phyloP scores from a whole-genome alignment of 345 rosid species.

The Salix udensis region DNA sequence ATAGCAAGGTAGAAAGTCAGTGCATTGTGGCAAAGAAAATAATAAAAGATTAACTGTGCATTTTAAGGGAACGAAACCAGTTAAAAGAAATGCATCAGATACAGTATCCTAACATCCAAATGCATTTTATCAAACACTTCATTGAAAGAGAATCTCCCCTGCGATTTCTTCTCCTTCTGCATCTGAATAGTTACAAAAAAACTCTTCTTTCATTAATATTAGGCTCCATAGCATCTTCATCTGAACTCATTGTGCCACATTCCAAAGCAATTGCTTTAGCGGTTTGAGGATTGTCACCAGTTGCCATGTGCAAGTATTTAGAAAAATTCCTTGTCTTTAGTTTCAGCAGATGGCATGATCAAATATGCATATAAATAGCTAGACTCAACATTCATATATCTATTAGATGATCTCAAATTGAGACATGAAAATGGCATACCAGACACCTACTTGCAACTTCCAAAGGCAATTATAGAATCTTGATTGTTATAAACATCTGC shows the following conservation, averaged over 20 bases:
- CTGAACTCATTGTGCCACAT: conserved; percentile 26
- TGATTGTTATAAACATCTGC: too few relatives aligned
- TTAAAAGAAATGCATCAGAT: background rate
- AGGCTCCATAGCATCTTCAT: conserved; percentile 32
- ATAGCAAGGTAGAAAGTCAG: background rate
- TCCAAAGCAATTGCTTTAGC: conserved; percentile 40
- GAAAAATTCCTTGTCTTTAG: background rate
- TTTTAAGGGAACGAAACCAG: background rate
- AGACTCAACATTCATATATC: background rate
- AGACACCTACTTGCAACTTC: too few relatives aligned
- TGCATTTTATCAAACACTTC: background rate
- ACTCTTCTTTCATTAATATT: conserved; percentile 26
- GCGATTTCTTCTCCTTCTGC: conserved; percentile 22
- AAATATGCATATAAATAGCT: background rate
- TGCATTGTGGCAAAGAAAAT: background rate
- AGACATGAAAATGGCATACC: background rate
- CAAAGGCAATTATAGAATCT: too few relatives aligned
- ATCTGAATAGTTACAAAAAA: conserved; percentile 18
- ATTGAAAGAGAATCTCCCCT: conserved; percentile 1
- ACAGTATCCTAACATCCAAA: background rate
- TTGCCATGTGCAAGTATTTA: conserved; percentile 29
- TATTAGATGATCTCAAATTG: background rate
- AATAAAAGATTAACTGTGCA: background rate
- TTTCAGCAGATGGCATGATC: background rate
- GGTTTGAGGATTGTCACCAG: conserved; percentile 34